A percentile compares a stretch with the other conserved stretches of the same genome.
These are phyloP conservation scores for Penicillium herquei DNA, from an alignment of 495 filamentous ascomycete genomes.

Conservation along the genomic window DNA sequence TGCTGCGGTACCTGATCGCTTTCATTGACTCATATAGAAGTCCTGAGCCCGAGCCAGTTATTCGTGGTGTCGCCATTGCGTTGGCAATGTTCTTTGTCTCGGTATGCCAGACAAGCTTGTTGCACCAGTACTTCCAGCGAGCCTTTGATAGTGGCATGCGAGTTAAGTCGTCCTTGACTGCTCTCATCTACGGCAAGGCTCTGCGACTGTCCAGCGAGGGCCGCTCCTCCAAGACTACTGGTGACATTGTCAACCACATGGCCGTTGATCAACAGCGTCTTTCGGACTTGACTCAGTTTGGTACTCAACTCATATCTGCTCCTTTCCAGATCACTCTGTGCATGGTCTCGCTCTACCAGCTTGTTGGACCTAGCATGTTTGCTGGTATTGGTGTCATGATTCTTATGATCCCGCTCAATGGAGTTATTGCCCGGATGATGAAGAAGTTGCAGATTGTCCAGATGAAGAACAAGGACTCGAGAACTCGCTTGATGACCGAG, in stretches of 20 bases:
- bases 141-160: slow-evolving; percentile 95
- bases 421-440: slow-evolving; percentile 87
- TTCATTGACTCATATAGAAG: slow-evolving; percentile 81
- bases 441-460: slow-evolving; percentile 91
- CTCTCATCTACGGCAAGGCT: slow-evolving; percentile 89
- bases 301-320: slow-evolving; percentile 91
- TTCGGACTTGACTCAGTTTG: slow-evolving; percentile 92
- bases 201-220: slow-evolving; percentile 91
- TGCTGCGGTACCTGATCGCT: slow-evolving; percentile 78
- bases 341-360: slow-evolving; percentile 91
- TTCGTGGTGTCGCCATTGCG: slow-evolving; percentile 84
- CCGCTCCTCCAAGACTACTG: slow-evolving; percentile 83
- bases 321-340: slow-evolving; percentile 95
- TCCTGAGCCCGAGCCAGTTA: slow-evolving; percentile 67
- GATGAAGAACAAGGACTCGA: slow-evolving; percentile 98
- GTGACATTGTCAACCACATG: slow-evolving; percentile 99
- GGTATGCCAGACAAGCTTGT: slow-evolving; percentile 71
- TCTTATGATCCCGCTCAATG: slow-evolving; percentile 95
- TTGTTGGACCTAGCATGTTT: slow-evolving; percentile 91
- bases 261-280: slow-evolving; percentile 95
- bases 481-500: slow-evolving; percentile 92
- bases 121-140: slow-evolving; percentile 96
- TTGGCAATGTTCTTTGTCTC: slow-evolving; percentile 90
- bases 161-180: slow-evolving; percentile 84
- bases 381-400: slow-evolving; percentile 97